These are phyloP conservation scores for Aureobasidium sp. DNA, from an alignment of 2,329 filamentous ascomycete genomes.

Conservation along the genomic window DNA sequence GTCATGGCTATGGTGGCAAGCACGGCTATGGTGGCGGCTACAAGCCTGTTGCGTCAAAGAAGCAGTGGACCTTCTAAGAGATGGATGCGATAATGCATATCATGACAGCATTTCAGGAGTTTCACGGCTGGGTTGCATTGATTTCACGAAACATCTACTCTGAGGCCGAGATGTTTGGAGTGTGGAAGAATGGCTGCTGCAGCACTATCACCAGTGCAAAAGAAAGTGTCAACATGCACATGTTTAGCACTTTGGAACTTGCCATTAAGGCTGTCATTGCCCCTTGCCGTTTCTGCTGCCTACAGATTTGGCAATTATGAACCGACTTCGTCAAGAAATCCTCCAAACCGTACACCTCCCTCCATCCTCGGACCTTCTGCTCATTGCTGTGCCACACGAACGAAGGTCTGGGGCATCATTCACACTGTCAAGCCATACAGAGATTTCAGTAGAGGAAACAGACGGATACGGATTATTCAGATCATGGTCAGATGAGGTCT, in stretches of 20 bases:
- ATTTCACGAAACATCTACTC: not conserved
- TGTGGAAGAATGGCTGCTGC: not conserved
- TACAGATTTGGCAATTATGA: not conserved
- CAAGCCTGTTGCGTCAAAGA: conserved; percentile 2
- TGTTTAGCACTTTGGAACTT: not conserved
- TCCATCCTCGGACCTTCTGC: too few species aligned
- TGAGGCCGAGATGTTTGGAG: not conserved
- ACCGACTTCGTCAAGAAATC: not conserved
- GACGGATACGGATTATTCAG: too few species aligned
- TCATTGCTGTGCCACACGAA: too few species aligned
- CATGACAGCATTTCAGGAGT: conserved; percentile 1
- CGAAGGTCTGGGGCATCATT: too few species aligned
- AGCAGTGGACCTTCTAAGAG: conserved; percentile 1
- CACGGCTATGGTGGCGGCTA: not conserved
- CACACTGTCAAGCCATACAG: too few species aligned
- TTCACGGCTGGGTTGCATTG: not conserved
- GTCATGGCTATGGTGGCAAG: conserved; percentile 7
- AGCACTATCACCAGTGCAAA: not conserved
- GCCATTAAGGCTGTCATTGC: not conserved
- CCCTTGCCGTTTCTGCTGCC: not conserved
- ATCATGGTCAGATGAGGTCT: too few species aligned
- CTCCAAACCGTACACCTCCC: not conserved
- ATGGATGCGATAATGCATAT: not conserved
- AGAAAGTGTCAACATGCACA: not conserved
- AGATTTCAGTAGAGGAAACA: too few species aligned